Conservation (phyloP, 2,329 filamentous ascomycete species). For the Ophioceras dolichostomum region DNA sequence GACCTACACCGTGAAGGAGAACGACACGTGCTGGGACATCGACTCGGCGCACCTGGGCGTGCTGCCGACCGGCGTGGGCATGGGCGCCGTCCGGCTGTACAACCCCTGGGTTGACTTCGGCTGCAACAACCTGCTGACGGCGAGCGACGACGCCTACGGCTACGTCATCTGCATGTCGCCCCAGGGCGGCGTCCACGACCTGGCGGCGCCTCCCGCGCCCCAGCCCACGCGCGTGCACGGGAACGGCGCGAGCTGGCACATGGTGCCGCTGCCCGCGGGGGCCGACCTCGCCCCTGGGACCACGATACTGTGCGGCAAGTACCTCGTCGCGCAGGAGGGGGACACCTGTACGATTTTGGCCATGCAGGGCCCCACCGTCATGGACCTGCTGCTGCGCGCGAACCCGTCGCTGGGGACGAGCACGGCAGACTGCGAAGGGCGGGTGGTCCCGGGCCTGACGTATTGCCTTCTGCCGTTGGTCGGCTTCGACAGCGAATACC, state of each 20-base stretch:
- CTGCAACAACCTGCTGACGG: constrained; percentile 3
- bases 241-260: not conserved
- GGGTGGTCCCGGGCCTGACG: not conserved
- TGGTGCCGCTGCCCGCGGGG: not conserved
- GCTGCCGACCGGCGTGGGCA: not conserved
- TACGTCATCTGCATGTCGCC: not conserved
- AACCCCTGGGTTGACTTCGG: constrained; percentile 3
- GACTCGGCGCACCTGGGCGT: not conserved
- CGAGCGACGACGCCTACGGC: not conserved
- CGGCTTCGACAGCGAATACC: not conserved
- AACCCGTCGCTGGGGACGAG: not conserved
- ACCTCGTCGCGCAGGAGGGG: not conserved
- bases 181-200: not conserved
- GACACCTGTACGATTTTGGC: not conserved
- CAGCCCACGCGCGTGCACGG: not conserved
- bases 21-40: not conserved
- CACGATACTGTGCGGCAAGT: not conserved
- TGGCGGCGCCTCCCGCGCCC: not conserved
- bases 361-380: not conserved
- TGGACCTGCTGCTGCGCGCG: not conserved
- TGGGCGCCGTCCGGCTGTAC: not conserved
- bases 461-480: not conserved
- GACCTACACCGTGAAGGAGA: not conserved
- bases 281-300: not conserved
- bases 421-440: not conserved